Evolutionary conservation across 2,329 filamentous ascomycete genomes (phyloP).

Genomic region (Thelonectria rubi): DNA sequence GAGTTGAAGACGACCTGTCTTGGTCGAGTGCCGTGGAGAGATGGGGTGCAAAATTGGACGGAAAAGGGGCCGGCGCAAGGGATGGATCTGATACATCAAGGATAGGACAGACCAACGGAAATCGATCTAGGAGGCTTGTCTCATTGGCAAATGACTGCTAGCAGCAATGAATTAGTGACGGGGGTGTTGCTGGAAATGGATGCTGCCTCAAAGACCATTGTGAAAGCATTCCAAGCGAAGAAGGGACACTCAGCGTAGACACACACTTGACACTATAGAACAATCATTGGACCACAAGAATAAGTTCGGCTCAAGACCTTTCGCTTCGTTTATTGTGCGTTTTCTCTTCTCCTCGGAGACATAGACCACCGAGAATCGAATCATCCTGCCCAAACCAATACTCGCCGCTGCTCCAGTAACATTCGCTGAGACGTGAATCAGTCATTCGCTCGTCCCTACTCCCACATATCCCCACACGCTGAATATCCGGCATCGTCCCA

Average conservation of each 20-base stretch:
- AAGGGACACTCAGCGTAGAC: not conserved
- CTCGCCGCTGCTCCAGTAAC: constrained; percentile 33
- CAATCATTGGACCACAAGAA: not conserved
- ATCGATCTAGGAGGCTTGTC: constrained; percentile 5
- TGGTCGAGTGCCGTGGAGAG: not conserved
- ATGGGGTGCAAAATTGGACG: not conserved
- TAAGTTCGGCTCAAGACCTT: not conserved
- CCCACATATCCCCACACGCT: constrained; percentile 21
- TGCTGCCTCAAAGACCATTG: no score
- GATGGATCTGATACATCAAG: not conserved
- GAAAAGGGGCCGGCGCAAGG: constrained; percentile 13
- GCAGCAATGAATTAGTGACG: no score
- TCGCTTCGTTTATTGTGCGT: constrained; percentile 10
- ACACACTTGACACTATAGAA: no score
- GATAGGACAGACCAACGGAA: constrained; percentile 15
- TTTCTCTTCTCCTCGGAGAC: constrained; percentile 12
- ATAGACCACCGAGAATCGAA: constrained; percentile 23
- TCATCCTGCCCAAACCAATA: constrained; percentile 12
- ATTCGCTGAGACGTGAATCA: constrained; percentile 21
- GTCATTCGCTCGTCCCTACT: constrained; percentile 24
- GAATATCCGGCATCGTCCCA: constrained; percentile 1
- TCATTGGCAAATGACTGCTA: not conserved
- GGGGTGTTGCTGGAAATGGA: no score
- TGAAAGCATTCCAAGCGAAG: no score
- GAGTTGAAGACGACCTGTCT: not conserved